Conservation (phyloP, 1,284 basidiomycete species). For the Microbotryomycetes sp. region DNA sequence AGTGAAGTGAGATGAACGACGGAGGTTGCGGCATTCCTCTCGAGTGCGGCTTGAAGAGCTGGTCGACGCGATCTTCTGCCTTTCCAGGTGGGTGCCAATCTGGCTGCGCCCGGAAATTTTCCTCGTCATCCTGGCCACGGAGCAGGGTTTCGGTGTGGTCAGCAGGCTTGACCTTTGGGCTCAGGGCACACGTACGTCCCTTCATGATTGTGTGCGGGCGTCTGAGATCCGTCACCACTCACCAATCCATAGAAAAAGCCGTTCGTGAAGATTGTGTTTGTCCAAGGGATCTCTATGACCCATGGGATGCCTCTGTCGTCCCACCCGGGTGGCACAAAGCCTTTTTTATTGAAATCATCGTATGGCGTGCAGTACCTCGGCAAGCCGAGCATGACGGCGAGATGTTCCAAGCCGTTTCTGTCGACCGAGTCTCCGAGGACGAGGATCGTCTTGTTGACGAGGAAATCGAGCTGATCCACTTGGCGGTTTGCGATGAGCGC, state of each 20-base stretch:
- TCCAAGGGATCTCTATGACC: constrained; percentile 30
- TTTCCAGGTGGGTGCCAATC: constrained; percentile 36
- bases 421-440: constrained; percentile 36
- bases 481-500: constrained; percentile 13
- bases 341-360: constrained; percentile 25
- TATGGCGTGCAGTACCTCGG: constrained; percentile 29
- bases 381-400: constrained; percentile 26
- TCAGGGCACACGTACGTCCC: neutral
- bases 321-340: constrained; percentile 23
- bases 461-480: constrained; percentile 21
- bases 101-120: constrained; percentile 33
- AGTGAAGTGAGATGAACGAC: constrained; percentile 34
- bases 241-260: constrained; percentile 36
- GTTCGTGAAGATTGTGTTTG: constrained; percentile 29
- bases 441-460: constrained; percentile 34
- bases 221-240: too few relatives aligned
- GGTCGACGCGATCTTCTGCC: constrained; percentile 33
- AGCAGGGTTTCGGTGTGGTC: neutral
- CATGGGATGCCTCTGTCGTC: constrained; percentile 30
- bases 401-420: constrained; percentile 34
- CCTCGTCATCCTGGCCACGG: constrained; percentile 31
- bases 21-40: constrained; percentile 29
- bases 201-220: neutral
- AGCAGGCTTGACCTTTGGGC: neutral
- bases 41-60: constrained; percentile 34